Conservation (phyloP, 2,329 filamentous ascomycete genomes). For the Capronia americana region DNA sequence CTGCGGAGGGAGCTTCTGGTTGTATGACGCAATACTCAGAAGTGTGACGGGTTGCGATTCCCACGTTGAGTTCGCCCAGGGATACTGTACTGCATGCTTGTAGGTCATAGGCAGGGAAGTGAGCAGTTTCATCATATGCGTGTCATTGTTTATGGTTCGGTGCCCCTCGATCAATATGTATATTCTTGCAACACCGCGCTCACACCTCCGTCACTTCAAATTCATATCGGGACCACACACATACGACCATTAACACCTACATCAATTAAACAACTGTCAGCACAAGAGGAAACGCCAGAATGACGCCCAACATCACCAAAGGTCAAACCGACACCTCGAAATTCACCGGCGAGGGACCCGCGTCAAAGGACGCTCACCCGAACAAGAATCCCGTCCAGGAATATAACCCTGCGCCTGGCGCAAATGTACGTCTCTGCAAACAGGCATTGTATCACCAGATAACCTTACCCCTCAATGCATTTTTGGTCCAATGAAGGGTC, state of each 20-base stretch:
- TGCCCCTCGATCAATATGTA: neutral
- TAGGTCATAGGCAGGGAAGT: slow-evolving; percentile 1
- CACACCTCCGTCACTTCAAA: neutral
- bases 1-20: neutral
- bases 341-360: slow-evolving; percentile 16
- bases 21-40: neutral
- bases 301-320: slow-evolving; percentile 25
- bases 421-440: slow-evolving; percentile 3
- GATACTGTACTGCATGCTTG: neutral
- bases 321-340: slow-evolving; percentile 23
- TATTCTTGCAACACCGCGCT: neutral
- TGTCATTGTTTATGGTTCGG: neutral
- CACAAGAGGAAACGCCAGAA: neutral
- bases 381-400: slow-evolving; percentile 21
- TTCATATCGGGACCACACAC: neutral
- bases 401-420: slow-evolving; percentile 17
- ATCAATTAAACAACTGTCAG: neutral
- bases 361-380: slow-evolving; percentile 4
- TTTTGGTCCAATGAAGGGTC: neutral
- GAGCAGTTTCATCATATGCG: neutral
- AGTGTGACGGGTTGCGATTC: neutral
- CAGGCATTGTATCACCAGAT: too few species aligned
- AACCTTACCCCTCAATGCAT: neutral
- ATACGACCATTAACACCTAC: neutral
- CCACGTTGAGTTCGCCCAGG: neutral